phyloP scores from a whole-genome alignment of 805 yeast species.

The Teunomyces gatunensis region DNA sequence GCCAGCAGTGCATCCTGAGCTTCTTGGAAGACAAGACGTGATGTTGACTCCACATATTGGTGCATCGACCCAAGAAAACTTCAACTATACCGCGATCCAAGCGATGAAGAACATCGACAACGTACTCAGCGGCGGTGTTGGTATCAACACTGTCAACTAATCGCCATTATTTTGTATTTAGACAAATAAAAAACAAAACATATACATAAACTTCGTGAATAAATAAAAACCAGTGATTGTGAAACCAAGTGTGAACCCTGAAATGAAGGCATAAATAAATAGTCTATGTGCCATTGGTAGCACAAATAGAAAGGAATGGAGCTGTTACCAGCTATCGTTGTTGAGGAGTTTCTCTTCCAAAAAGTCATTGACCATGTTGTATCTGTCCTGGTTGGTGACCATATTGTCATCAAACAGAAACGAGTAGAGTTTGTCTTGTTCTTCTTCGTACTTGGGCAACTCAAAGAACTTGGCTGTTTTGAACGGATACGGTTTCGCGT shows the following conservation, averaged over 20 bases:
- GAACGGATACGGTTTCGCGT: conserved; percentile 12
- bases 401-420: conserved; percentile 20
- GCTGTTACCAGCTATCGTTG: conserved; percentile 21
- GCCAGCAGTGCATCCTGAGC: conserved; percentile 50
- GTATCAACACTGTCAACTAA: conserved; percentile 18
- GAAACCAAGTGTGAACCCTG: background rate
- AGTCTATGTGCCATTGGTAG: background rate
- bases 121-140: conserved; percentile 40
- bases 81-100: conserved; percentile 46
- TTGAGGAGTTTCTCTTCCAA: conserved; percentile 38
- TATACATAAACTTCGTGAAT: conserved; percentile 9
- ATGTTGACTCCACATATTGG: conserved; percentile 71
- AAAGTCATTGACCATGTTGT: conserved; percentile 40
- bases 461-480: conserved; percentile 26
- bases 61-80: conserved; percentile 59
- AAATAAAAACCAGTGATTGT: background rate
- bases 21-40: conserved; percentile 59
- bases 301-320: background rate
- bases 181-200: background rate
- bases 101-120: conserved; percentile 57
- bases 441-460: conserved; percentile 29
- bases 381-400: conserved; percentile 26
- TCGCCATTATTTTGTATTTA: background rate
- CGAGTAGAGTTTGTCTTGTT: conserved; percentile 10
- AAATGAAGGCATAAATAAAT: conserved; percentile 7